Base-by-base conservation (phyloP, 2,329 filamentous ascomycete genomes). In the Ophiosphaerella herpotricha region DNA sequence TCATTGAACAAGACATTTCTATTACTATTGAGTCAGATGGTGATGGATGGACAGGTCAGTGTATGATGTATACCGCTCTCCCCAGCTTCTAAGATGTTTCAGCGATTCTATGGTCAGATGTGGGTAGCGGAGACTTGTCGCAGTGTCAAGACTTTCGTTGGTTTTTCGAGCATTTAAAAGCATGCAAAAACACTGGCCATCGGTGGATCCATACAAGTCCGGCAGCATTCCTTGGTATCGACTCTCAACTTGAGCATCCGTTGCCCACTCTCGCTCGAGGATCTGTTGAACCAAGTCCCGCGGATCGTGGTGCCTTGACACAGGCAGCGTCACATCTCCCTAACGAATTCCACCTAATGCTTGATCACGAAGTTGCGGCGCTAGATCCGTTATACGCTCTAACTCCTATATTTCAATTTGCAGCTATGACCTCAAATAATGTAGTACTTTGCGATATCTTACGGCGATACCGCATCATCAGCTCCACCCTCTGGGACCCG, bases 1-100 rank as follows among this genome's bases (percentile, higher is more conserved):
- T 45, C 3, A 44, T 50, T 23, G 47, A 50, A 36, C 47, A 50
- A 24, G 47, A 50, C 5, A 50, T 50, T 13, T 50, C 47, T n/a
- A 41, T 50, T 24, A 45, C 42, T n/a, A 24, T 50, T 7, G 37
- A 50, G 31, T 23, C 36, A 3, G 47, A 50, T n/a, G 41, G 41
- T 11, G 42, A 38, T 12, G 37, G 47, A 2, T 50, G 47, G 47
- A 45, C 47, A 32, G 47, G 47, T 50, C 12, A 41, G 41, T 41
- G 26, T n/a, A n/a, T 14, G 11, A 21, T 7, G 11, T 12, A 2
- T 7, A 18, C 13, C 26, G 7, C 35, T 33, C 11, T 26, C 12
- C 31, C 5, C 4, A 38, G 34, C 1, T 23, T 12, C 3, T 29
- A 46, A 24, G 4, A 23, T 5, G 8, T 9, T 35, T 9, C 13